Percentiles rank a stretch among this genome's conserved stretches.
Conservation (phyloP, 1,284 basidiomycete species). For the Veloboletus limbatus region DNA sequence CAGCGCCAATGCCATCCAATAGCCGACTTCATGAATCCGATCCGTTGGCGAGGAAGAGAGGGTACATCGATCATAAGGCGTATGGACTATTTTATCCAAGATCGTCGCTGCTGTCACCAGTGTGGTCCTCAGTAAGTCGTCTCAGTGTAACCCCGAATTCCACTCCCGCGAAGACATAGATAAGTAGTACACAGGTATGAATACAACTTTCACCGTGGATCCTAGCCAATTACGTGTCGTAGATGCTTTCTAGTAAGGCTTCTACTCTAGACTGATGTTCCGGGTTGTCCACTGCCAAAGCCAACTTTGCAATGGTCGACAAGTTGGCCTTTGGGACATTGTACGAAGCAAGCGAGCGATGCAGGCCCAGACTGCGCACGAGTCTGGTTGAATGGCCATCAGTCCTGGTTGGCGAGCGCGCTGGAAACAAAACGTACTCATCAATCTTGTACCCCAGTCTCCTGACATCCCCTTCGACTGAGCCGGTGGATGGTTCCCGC, state of each 20-base stretch:
- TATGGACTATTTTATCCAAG: too few species aligned
- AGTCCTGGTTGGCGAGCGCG: neutral
- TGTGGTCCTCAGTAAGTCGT: too few species aligned
- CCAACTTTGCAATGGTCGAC: slow-evolving; percentile 47
- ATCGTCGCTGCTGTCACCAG: too few species aligned
- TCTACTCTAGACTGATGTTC: slow-evolving; percentile 38
- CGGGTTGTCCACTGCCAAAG: slow-evolving; percentile 43
- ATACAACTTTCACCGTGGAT: too few species aligned
- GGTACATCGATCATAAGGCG: too few species aligned
- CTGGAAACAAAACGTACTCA: slow-evolving; percentile 38
- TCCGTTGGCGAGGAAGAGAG: slow-evolving; percentile 1
- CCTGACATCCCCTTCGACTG: slow-evolving; percentile 55
- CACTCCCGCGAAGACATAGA: too few species aligned
- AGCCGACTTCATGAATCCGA: slow-evolving; percentile 19
- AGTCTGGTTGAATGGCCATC: slow-evolving; percentile 37
- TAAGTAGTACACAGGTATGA: neutral
- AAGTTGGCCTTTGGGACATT: slow-evolving; percentile 57
- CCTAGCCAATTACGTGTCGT: slow-evolving; percentile 23
- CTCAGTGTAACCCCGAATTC: too few species aligned
- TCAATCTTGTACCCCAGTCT: slow-evolving; percentile 54
- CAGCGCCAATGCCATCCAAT: slow-evolving; percentile 13
- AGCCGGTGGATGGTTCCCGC: slow-evolving; percentile 54
- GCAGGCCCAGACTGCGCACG: slow-evolving; percentile 55
- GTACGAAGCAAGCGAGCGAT: slow-evolving; percentile 53
- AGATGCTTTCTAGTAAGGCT: slow-evolving; percentile 47